Evolutionary conservation across 176 grass and related monocot species (phyloP), one percentile per base, ranked within the genome.

Genomic region (Oryza glumipatula): DNA sequence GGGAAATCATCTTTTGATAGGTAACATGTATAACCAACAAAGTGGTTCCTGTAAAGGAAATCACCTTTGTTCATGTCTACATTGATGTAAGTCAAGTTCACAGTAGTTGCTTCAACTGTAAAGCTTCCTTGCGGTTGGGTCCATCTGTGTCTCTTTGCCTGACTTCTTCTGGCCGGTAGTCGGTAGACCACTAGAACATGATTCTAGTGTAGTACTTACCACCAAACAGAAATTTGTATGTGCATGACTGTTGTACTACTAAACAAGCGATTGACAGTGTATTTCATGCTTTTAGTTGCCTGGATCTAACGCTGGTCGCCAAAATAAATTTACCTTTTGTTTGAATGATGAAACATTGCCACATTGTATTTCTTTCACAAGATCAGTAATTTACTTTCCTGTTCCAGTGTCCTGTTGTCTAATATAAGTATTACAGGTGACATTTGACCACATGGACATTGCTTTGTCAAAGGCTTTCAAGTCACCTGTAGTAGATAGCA

Each of bases 391-490:
- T 12, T 52, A 51, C 23, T 36, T 44, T 71, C 52, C 44, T 48
- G 16, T 13, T 47, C 19, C 21, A 44, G n/a, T 60, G 33, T 78
- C 30, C 12, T 32, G 38, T 15, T 13, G 19, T 77, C 38, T 85
- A 81, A 84, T 78, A 65, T 72, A 16, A 80, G 46, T 74, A 30
- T 86, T 88, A 43, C 89, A 99, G 97, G 97, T 99, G 33, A 91
- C 94, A 76, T 92, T 96, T 82, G 91, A 99, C 72, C 91, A 96
- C 85, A 99, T 99, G 90, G 89, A 96, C 39, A 86, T 83, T 81
- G 97, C 94, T 80, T 88, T 96, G 88, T 91, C 91, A 65, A 96
- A 96, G 73, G 92, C 80, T 74, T 99, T 94, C 84, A 96, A 94
- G 69, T 93, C 97, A 67, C 67, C 75, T 6, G 70, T 92, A 48